Conservation (phyloP, 352 stramenopile species). For the Globisporangium radiosum region DNA sequence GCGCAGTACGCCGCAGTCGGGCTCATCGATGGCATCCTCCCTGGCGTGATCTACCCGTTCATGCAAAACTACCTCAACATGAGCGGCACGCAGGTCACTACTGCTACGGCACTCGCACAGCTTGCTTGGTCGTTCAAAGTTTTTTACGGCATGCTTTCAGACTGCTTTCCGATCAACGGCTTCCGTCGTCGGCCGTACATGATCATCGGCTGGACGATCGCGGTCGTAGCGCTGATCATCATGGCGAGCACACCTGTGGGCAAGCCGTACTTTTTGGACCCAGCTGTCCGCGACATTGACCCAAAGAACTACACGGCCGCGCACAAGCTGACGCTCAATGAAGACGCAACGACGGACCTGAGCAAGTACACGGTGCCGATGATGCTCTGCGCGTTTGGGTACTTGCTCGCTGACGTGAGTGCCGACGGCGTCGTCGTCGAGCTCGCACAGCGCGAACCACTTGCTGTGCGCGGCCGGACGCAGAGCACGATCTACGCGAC, state of each 20-base stretch:
- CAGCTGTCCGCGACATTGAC: no score
- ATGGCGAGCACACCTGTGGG: constrained; percentile 36
- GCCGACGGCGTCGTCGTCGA: constrained; percentile 36
- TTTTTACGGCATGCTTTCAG: constrained; percentile 55
- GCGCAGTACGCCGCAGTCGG: constrained; percentile 46
- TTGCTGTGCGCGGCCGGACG: constrained; percentile 28
- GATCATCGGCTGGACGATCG: constrained; percentile 47
- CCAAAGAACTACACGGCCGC: constrained; percentile 10
- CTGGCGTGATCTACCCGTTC: constrained; percentile 46
- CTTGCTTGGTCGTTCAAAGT: constrained; percentile 62
- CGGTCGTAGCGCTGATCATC: constrained; percentile 31
- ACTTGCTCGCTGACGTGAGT: constrained; percentile 70
- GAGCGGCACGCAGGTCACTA: constrained; percentile 18
- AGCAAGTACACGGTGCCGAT: constrained; percentile 66
- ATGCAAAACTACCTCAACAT: constrained; percentile 43
- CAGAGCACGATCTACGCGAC: constrained; percentile 43
- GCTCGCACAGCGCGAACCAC: constrained; percentile 33
- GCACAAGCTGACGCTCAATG: constrained; percentile 23
- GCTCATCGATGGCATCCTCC: constrained; percentile 36
- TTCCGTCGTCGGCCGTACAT: constrained; percentile 61
- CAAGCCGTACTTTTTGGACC: constrained; percentile 32
- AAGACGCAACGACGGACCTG: constrained; percentile 19
- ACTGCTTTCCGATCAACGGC: constrained; percentile 46
- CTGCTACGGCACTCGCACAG: constrained; percentile 24
- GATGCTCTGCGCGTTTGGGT: constrained; percentile 62